Evolutionary conservation across 305 asterid genomes (phyloP).

Genomic region (Fraxinus paxiana): DNA sequence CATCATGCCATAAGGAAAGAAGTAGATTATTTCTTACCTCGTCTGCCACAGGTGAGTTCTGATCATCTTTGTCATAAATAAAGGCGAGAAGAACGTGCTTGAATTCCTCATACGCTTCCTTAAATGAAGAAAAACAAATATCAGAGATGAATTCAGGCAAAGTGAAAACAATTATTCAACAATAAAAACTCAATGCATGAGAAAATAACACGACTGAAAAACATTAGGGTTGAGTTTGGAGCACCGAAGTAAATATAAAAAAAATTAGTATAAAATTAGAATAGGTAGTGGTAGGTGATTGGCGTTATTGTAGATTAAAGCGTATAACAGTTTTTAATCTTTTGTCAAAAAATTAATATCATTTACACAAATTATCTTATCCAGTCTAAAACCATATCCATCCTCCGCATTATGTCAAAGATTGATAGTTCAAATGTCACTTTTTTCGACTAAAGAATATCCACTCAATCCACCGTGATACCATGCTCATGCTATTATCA

Average conservation of each 20-base stretch:
- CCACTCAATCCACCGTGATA: background rate
- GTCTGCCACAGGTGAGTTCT: slow-evolving; percentile 77
- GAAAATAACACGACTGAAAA: background rate
- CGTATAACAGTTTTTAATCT: background rate
- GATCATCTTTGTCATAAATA: slow-evolving; percentile 78
- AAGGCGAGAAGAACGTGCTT: slow-evolving; percentile 84
- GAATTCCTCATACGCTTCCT: slow-evolving; percentile 98
- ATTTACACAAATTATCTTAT: background rate
- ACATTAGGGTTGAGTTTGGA: background rate
- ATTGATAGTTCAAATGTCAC: background rate
- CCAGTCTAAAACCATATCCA: background rate
- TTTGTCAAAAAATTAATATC: background rate
- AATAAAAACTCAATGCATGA: background rate
- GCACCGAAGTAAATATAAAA: background rate
- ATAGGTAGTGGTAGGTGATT: background rate
- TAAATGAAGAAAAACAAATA: slow-evolving; percentile 29
- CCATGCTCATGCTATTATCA: background rate
- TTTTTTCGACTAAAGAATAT: background rate
- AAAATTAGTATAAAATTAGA: background rate
- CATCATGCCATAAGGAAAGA: background rate
- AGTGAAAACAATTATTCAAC: background rate
- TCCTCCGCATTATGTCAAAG: background rate
- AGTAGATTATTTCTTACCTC: slow-evolving; percentile 52
- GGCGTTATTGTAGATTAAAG: background rate
- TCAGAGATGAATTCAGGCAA: slow-evolving; percentile 24